Evolutionary conservation across 208 protist genomes (phyloP), one percentile per base, ranked within the genome.

Genomic region (Herpetomonas tarakana): DNA sequence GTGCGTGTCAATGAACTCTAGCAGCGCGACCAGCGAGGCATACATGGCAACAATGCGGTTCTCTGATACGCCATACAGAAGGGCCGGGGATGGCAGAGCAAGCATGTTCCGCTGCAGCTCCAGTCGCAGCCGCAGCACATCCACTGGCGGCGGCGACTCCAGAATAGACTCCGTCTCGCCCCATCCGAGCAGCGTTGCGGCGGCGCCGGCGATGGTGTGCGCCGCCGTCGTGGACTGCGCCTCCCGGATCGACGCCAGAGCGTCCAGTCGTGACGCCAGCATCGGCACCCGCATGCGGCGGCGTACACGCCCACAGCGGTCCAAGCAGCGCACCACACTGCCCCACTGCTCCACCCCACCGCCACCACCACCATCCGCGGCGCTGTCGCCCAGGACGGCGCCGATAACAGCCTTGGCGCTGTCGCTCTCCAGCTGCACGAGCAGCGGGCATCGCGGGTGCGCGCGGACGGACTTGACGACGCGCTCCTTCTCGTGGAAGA

Each of bases 251-350:
- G 85, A 88, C n/a, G 78, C 70, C n/a, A 92, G 65, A 0, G 85
- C 85, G 56, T 88, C 79, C 1, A 92, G 72, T 2, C 85, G 81
- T 0, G 78, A 84, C 9, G 85, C 85, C 11, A 88, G 70, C 78
- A 87, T 92, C 57, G 85, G 85, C 30, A 88, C 74, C 19, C 76
- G 81, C 85, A 92, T 92, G 25, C 81, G 85, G 2, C 85, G 71
- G 16, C 85, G 81, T 38, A 92, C 70, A n/a, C 78, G 82, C 0
- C 71, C 79, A 29, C 70, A 87, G 35, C 68, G 72, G 44, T 89
- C 78, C 41, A 92, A 64, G 29, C 64, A 59, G 25, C 76, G 81
- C 58, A 92, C 85, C 21, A 78, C 78, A 14, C 47, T 52, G 14
- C 68, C 71, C 85, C 85, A 92, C 27, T 50, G 52, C 29, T 73